Base-by-base conservation (phyloP, 2,329 filamentous ascomycete species). In the Acarospora socialis region DNA sequence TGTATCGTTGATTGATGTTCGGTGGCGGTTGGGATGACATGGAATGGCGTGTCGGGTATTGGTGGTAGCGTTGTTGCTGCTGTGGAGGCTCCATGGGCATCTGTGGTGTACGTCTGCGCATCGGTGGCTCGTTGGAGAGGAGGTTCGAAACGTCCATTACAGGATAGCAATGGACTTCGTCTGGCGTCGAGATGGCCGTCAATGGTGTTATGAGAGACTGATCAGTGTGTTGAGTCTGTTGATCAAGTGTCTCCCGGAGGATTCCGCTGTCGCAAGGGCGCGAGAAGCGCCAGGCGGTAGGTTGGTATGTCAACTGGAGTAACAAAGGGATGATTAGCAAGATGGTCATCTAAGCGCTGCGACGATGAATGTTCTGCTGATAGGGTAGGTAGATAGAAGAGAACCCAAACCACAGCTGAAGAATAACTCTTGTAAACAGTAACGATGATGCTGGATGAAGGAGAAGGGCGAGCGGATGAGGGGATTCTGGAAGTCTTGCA, bases 81-180 rank as follows among this genome's bases (percentile, higher is more conserved):
- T 49, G 34, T n/a, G 36, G 37, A 15, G 23, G 22, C 19, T 28
- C 30, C 12, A 32, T 35, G 21, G 16, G 27, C 7, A 30, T 28
- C 8, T 32, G 32, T 20, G 32, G 38, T 16, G 30, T 26, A 22
- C 29, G 37, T 28, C 14, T 19, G 15, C 24, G 32, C 18, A 21
- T 33, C 16, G 40, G 39, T 30, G 36, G 37, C 16, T 46, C 43
- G 21, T 39, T 44, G 19, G 50, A 49, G 22, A 56, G 36, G 38
- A 56, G 52, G 36, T 46, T 52, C 17, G 49, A 50, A 34, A 55
- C 41, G 38, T 57, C 50, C 54, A 57, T 57, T 21, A 15, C 21
- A 19, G n/a, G n/a, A n/a, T n/a, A n/a, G n/a, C n/a, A 8, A 7
- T 25, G 4, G 12, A 9, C 12, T 13, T 10, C 6, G 23, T 7